A percentile compares a stretch with the other conserved stretches of the same genome.
These are phyloP conservation scores for Pseudoturritis turrita DNA, from an alignment of 345 rosid species.

Conservation along the genomic window DNA sequence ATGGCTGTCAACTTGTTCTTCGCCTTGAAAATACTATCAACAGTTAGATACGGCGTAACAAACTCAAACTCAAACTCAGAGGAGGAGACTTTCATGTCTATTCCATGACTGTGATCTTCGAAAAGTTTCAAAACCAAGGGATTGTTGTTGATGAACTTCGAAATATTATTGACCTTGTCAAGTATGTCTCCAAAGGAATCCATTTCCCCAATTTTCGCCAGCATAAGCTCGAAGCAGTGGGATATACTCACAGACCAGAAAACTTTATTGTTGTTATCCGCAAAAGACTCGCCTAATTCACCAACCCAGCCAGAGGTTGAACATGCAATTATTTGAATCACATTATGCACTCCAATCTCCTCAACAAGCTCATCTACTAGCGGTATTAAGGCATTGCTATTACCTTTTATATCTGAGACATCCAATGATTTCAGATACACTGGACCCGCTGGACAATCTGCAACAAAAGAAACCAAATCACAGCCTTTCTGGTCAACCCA, in stretches of 20 bases:
- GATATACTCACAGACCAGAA: conserved; percentile 62
- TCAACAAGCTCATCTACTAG: conserved; percentile 39
- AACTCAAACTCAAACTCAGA: conserved; percentile 39
- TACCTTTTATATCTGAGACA: conserved; percentile 26
- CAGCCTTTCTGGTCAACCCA: conserved; percentile 51
- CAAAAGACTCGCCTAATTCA: conserved; percentile 37
- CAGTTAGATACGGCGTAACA: conserved; percentile 34
- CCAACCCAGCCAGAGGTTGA: conserved; percentile 56
- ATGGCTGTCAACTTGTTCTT: conserved; percentile 40
- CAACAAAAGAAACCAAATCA: conserved; percentile 46
- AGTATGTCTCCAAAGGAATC: conserved; percentile 23
- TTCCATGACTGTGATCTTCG: conserved; percentile 20
- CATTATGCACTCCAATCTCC: conserved; percentile 47
- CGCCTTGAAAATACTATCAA: conserved; percentile 41
- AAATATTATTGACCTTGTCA: conserved; percentile 12
- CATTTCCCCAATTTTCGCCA: conserved; percentile 35
- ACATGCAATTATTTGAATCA: conserved; percentile 48
- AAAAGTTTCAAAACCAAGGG: conserved; percentile 25
- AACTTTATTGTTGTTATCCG: conserved; percentile 20
- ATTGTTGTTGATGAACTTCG: conserved; percentile 26
- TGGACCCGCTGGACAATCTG: conserved; percentile 49
- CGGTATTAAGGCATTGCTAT: conserved; percentile 27
- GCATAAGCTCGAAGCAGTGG: conserved; percentile 55
- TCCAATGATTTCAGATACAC: conserved; percentile 46
- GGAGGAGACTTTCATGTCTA: conserved; percentile 30